Percentiles rank a stretch among this genome's conserved stretches.
Evolutionary conservation across 768 basidiomycete genomes (phyloP).

Genomic region (Cyclocybe aegerita): DNA sequence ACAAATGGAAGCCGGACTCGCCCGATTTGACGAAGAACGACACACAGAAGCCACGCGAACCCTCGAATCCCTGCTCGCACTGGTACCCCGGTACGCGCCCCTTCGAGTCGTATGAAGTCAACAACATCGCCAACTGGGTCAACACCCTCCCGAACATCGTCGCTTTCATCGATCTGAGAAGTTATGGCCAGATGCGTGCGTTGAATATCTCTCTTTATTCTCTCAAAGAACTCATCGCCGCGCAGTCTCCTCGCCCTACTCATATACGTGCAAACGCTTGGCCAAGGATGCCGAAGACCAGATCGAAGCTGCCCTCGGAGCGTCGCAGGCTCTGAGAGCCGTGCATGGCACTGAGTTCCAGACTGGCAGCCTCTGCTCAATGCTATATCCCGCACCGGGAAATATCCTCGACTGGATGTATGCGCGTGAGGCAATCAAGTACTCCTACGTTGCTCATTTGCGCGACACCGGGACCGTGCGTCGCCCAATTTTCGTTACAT

Average conservation of each 20-base stretch:
- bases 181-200: slow-evolving; percentile 83
- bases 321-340: slow-evolving; percentile 52
- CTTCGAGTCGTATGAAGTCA: slow-evolving; percentile 77
- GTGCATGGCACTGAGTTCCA: slow-evolving; percentile 59
- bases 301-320: slow-evolving; percentile 69
- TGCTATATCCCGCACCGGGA: slow-evolving; percentile 33
- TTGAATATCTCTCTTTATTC: slow-evolving; percentile 8
- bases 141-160: slow-evolving; percentile 49
- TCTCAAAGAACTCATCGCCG: not conserved
- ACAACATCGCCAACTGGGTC: slow-evolving; percentile 71
- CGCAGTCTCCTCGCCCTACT: slow-evolving; percentile 76
- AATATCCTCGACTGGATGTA: slow-evolving; percentile 40
- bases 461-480: slow-evolving; percentile 37
- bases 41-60: slow-evolving; percentile 21
- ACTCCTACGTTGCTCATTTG: slow-evolving; percentile 32
- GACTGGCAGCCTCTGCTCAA: slow-evolving; percentile 36
- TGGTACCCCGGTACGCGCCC: slow-evolving; percentile 74
- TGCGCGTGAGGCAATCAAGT: slow-evolving; percentile 27
- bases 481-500: slow-evolving; percentile 1
- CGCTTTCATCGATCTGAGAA: slow-evolving; percentile 74
- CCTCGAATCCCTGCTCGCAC: slow-evolving; percentile 63
- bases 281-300: slow-evolving; percentile 76
- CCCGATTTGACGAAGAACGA: slow-evolving; percentile 11
- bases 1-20: slow-evolving; percentile 59
- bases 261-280: slow-evolving; percentile 61